phyloP scores from a whole-genome alignment of 2,329 filamentous ascomycete genomes.

The Fusarium equiseti region DNA sequence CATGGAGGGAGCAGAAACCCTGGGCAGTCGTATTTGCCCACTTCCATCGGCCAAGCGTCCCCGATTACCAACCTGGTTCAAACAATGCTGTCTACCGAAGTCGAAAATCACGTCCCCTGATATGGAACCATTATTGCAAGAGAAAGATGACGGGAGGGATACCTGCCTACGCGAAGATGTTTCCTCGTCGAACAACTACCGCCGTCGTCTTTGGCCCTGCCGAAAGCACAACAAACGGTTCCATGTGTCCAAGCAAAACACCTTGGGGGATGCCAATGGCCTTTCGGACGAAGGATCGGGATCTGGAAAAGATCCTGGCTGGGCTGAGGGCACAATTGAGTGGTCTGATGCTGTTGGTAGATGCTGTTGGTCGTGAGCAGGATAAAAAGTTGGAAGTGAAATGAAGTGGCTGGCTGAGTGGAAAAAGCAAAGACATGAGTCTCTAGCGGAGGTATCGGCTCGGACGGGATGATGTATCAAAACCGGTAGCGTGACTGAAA shows the following conservation, averaged over 20 bases:
- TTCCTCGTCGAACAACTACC: neutral
- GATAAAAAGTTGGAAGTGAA: neutral
- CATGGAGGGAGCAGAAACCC: no score
- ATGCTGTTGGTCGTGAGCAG: neutral
- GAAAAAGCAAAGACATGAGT: neutral
- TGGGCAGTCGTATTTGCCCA: no score
- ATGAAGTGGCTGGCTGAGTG: neutral
- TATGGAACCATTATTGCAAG: neutral
- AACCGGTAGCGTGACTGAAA: neutral
- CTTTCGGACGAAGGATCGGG: accelerated
- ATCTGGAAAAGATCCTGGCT: neutral
- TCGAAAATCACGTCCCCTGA: neutral
- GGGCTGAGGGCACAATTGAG: neutral
- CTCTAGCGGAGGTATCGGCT: no score
- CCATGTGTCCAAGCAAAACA: neutral
- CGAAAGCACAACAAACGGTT: neutral
- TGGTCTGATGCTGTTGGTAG: neutral
- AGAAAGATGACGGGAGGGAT: neutral
- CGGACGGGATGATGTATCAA: neutral
- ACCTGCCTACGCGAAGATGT: no score
- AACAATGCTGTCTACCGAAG: no score
- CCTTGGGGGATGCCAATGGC: neutral
- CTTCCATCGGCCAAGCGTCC: no score
- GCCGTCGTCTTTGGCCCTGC: neutral
- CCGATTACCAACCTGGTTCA: no score